These are phyloP conservation scores for Chamaecrista fasciculata DNA, from an alignment of 306 rosid genomes.

Conservation along the genomic window DNA sequence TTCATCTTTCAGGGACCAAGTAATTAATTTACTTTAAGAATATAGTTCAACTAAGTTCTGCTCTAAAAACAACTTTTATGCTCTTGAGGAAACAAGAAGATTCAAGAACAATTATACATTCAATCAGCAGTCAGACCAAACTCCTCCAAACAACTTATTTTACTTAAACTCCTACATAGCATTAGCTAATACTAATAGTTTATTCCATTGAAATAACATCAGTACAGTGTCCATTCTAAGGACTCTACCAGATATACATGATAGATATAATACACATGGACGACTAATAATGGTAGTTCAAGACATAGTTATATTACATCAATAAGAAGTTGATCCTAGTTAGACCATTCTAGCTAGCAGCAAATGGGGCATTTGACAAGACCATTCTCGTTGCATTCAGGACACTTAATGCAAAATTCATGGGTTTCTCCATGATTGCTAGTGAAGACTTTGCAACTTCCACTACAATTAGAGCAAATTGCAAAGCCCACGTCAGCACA, in stretches of 20 bases:
- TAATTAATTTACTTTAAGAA: too few relatives aligned
- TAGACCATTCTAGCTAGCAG: constrained; percentile 36
- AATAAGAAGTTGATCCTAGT: constrained; percentile 6
- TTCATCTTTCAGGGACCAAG: too few relatives aligned
- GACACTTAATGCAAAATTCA: constrained; percentile 48
- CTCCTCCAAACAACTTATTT: background rate
- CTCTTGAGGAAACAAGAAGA: background rate
- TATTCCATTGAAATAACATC: constrained; percentile 9
- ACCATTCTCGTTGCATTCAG: constrained; percentile 87
- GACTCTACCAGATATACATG: background rate
- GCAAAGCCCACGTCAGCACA: constrained; percentile 63
- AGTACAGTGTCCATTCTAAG: constrained; percentile 13
- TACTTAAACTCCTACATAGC: constrained; percentile 10
- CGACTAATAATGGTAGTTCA: background rate
- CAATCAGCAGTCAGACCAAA: background rate
- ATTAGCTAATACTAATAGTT: constrained; percentile 18
- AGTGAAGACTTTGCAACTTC: constrained; percentile 65
- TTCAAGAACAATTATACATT: background rate
- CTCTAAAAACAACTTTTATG: background rate
- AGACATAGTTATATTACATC: background rate
- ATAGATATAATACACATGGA: constrained; percentile 8
- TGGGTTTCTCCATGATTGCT: constrained; percentile 26
- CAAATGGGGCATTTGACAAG: constrained; percentile 76
- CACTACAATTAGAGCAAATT: constrained; percentile 70
- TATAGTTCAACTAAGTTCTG: constrained; percentile 1